These are phyloP conservation scores for Ogataea trehaloabstinens DNA, from an alignment of 805 yeast genomes.

Conservation along the genomic window DNA sequence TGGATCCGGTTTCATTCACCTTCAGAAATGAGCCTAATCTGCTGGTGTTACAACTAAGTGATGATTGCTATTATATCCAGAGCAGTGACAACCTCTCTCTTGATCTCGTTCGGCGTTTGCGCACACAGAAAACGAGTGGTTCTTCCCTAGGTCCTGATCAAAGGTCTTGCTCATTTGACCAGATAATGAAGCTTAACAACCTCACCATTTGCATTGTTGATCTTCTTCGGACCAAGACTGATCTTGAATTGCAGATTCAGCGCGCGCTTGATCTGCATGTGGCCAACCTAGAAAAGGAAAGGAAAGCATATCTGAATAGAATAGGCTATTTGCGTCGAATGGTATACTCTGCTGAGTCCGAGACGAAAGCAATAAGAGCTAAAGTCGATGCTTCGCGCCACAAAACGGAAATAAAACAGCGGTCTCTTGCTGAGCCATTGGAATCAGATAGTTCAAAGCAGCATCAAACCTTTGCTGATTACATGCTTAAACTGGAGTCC, in stretches of 20 bases:
- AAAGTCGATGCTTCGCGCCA: conserved; percentile 3
- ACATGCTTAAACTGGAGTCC: conserved; percentile 14
- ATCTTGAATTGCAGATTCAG: conserved; percentile 10
- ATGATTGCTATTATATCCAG: conserved; percentile 33
- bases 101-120: conserved; percentile 12
- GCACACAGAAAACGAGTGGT: conserved; percentile 6
- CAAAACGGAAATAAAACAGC: conserved; percentile 1
- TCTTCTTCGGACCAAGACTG: conserved; percentile 19
- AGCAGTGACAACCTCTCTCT: conserved; percentile 12
- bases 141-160: conserved; percentile 12
- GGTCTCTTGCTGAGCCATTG: not conserved
- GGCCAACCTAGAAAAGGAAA: not conserved
- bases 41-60: conserved; percentile 26
- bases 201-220: conserved; percentile 37
- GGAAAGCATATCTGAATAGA: not conserved
- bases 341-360: conserved; percentile 2
- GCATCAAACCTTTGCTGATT: conserved; percentile 14
- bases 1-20: conserved; percentile 18
- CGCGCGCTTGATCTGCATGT: not conserved
- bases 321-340: conserved; percentile 3
- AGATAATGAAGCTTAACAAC: conserved; percentile 41
- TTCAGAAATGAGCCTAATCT: conserved; percentile 23
- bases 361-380: conserved; percentile 3
- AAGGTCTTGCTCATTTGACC: conserved; percentile 36
- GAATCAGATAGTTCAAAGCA: not conserved